Evolutionary conservation across 208 protist genomes (phyloP).

Genomic region (Trypanosoma melophagium): DNA sequence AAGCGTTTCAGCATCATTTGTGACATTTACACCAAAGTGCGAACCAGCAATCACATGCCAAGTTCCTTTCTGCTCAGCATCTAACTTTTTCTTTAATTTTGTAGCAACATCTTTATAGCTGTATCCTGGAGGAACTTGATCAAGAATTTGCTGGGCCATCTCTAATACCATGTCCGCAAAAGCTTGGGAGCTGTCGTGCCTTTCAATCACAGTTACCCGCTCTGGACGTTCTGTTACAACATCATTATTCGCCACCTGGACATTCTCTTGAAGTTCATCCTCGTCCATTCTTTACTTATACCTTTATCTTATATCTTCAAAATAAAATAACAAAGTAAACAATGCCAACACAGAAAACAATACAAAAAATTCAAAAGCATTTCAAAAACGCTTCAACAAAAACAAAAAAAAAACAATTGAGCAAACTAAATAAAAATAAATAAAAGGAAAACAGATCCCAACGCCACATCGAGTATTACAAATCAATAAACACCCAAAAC

Average conservation of each 20-base stretch:
- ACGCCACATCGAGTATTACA: not conserved
- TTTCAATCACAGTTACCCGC: constrained; percentile 39
- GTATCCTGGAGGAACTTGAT: constrained; percentile 42
- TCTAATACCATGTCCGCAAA: constrained; percentile 70
- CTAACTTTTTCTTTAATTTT: constrained; percentile 67
- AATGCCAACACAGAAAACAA: not conserved
- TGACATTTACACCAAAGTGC: constrained; percentile 87
- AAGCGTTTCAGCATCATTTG: constrained; percentile 77
- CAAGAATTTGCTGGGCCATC: constrained; percentile 57
- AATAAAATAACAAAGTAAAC: not conserved
- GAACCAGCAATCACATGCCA: constrained; percentile 88
- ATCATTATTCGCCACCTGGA: constrained; percentile 29
- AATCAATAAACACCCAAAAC: not conserved
- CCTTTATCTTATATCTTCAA: not conserved
- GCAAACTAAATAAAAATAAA: not conserved
- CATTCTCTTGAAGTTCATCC: constrained; percentile 49
- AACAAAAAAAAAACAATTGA: constrained; percentile 3
- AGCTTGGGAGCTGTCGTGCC: constrained; percentile 58
- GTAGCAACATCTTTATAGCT: constrained; percentile 75
- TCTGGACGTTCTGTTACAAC: constrained; percentile 35
- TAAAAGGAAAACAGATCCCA: not conserved
- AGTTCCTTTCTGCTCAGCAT: constrained; percentile 58
- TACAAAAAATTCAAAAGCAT: too few relatives aligned
- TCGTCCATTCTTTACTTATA: constrained; percentile 48
- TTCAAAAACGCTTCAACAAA: not conserved